Evolutionary conservation across 495 filamentous ascomycete species (phyloP).

Genomic region (Penicillium roqueforti): DNA sequence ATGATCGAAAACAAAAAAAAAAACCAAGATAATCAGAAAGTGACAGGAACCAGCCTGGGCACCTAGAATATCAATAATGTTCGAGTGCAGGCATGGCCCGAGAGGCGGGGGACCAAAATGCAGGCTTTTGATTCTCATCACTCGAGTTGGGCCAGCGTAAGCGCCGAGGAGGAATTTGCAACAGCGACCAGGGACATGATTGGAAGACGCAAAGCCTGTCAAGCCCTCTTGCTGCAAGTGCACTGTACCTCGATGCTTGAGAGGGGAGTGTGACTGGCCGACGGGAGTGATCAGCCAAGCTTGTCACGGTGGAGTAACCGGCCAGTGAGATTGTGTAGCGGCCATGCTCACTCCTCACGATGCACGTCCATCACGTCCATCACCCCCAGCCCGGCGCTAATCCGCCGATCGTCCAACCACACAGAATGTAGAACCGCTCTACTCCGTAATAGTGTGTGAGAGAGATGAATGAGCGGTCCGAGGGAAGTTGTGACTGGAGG

Average conservation of each 20-base stretch:
- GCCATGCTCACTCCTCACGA: slow-evolving; percentile 17
- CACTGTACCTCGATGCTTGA: slow-evolving; percentile 11
- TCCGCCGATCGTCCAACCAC: slow-evolving; percentile 36
- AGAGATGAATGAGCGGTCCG: not conserved
- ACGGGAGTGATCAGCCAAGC: slow-evolving; percentile 28
- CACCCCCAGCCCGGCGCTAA: slow-evolving; percentile 39
- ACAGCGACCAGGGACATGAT: slow-evolving; percentile 24
- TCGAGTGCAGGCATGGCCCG: slow-evolving; percentile 5
- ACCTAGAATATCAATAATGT: slow-evolving; percentile 38
- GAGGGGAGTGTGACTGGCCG: slow-evolving; percentile 27
- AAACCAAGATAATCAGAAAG: slow-evolving; percentile 15
- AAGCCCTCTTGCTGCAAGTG: slow-evolving; percentile 19
- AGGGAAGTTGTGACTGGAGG: not conserved
- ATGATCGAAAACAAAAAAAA: slow-evolving; percentile 8
- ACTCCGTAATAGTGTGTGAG: too few species aligned
- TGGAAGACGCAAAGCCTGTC: slow-evolving; percentile 19
- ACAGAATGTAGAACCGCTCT: slow-evolving; percentile 30
- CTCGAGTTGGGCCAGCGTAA: slow-evolving; percentile 25
- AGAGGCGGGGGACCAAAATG: slow-evolving; percentile 18
- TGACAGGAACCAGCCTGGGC: slow-evolving; percentile 19
- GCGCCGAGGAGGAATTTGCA: slow-evolving; percentile 30
- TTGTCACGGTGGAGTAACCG: slow-evolving; percentile 36
- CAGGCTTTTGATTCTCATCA: slow-evolving; percentile 24
- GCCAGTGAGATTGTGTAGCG: slow-evolving; percentile 16
- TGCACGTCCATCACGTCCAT: slow-evolving; percentile 38